Percentiles rank a stretch among this genome's conserved stretches.
Evolutionary conservation across 208 protist genomes (phyloP).

Genomic region (Trypanosoma lewisi): DNA sequence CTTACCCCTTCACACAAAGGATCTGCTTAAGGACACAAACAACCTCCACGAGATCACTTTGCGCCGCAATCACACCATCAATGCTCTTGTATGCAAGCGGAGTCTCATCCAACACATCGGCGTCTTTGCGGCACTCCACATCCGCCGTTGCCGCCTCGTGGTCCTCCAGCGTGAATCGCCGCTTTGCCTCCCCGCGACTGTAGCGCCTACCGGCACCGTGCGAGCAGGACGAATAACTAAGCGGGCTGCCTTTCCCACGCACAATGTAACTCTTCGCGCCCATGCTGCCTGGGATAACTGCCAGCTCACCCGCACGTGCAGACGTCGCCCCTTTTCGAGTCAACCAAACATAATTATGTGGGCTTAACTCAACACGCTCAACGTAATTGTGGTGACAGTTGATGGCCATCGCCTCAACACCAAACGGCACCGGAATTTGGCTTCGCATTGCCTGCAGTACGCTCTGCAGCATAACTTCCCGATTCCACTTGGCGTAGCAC

Average conservation of each 20-base stretch:
- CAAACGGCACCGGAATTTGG: conserved; percentile 37
- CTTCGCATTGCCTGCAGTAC: conserved; percentile 59
- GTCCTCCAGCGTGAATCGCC: conserved; percentile 77
- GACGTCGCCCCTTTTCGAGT: conserved; percentile 88
- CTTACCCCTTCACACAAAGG: conserved; percentile 85
- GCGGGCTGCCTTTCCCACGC: conserved; percentile 66
- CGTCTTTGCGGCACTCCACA: conserved; percentile 80
- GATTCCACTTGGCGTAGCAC: conserved; percentile 71
- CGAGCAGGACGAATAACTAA: conserved; percentile 76
- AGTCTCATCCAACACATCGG: conserved; percentile 81
- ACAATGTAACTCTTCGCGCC: conserved; percentile 88
- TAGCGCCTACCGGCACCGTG: conserved; percentile 82
- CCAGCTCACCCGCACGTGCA: conserved; percentile 63
- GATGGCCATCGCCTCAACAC: conserved; percentile 42
- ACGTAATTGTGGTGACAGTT: conserved; percentile 94
- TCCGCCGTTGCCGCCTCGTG: conserved; percentile 58
- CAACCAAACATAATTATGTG: conserved; percentile 65
- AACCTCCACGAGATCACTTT: conserved; percentile 78
- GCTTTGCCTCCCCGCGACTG: conserved; percentile 72
- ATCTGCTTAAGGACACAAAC: conserved; percentile 70
- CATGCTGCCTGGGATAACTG: conserved; percentile 90
- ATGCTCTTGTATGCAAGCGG: conserved; percentile 87
- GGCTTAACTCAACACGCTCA: conserved; percentile 30
- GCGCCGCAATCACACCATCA: conserved; percentile 81
- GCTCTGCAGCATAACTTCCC: conserved; percentile 79